Conservation (phyloP, 495 filamentous ascomycete species). For the Penicillium bovifimosum region DNA sequence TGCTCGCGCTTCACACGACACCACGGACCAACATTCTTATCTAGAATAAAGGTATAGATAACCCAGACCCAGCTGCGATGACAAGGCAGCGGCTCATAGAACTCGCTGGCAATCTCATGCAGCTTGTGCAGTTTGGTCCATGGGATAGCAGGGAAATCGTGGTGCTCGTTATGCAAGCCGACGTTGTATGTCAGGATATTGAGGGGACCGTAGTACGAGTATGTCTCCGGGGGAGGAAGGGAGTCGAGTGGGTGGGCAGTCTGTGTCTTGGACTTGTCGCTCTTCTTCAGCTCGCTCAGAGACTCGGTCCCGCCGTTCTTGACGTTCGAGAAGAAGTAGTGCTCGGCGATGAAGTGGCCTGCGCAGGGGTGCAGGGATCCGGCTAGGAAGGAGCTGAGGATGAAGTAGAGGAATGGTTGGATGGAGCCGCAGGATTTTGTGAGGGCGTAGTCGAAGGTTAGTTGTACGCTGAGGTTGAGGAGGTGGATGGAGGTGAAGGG, state of each 20-base stretch:
- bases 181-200: conserved; percentile 97
- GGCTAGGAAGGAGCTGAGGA: conserved; percentile 85
- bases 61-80: conserved; percentile 90
- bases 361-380: conserved; percentile 92
- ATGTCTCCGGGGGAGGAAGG: conserved; percentile 82
- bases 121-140: conserved; percentile 80
- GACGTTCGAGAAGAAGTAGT: conserved; percentile 88
- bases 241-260: conserved; percentile 36
- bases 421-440: conserved; percentile 50
- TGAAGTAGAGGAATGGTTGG: conserved; percentile 64
- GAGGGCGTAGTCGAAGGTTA: conserved; percentile 71
- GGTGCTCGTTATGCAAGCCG: conserved; percentile 95
- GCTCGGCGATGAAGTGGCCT: conserved; percentile 98
- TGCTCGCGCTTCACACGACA: conserved; percentile 89
- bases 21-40: conserved; percentile 79
- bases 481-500: conserved; percentile 82
- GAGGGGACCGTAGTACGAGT: conserved; percentile 89
- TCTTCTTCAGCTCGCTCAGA: conserved; percentile 30
- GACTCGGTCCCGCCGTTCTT: conserved; percentile 55
- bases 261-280: conserved; percentile 19
- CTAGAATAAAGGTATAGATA: conserved; percentile 91
- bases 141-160: conserved; percentile 95
- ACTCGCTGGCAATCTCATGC: conserved; percentile 79
- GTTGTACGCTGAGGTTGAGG: conserved; percentile 70
- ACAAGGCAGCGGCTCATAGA: conserved; percentile 81